phyloP scores from a whole-genome alignment of 768 basidiomycete genomes.

The Termitomyces sp. region DNA sequence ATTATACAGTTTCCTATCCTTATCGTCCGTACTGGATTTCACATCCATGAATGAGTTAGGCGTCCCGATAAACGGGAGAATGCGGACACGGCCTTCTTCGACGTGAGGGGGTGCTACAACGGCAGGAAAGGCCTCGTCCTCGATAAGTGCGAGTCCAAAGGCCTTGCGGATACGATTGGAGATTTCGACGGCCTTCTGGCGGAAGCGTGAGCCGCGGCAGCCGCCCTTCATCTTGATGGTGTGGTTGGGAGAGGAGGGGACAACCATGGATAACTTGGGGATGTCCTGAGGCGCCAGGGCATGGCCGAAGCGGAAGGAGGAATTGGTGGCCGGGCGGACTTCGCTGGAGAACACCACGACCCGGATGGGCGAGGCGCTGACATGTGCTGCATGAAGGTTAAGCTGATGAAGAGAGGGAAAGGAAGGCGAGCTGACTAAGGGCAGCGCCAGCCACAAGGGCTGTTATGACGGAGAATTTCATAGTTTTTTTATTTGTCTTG shows the following conservation, averaged over 20 bases:
- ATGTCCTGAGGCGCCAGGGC: constrained; percentile 20
- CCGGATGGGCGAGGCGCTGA: constrained; percentile 44
- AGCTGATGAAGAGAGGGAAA: not conserved
- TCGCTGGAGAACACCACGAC: constrained; percentile 27
- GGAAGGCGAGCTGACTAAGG: constrained; percentile 21
- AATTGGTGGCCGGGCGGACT: not conserved
- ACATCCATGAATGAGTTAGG: constrained; percentile 14
- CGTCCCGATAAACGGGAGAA: constrained; percentile 27
- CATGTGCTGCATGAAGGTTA: constrained; percentile 23
- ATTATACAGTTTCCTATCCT: not conserved
- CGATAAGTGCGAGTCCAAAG: constrained; percentile 48
- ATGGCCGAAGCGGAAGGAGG: constrained; percentile 30
- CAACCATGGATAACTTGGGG: constrained; percentile 16
- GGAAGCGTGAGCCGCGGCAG: constrained; percentile 29
- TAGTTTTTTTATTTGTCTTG: not conserved
- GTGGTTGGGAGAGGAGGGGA: not conserved
- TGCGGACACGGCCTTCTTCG: constrained; percentile 21
- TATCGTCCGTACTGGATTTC: not conserved
- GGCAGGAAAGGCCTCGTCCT: constrained; percentile 9
- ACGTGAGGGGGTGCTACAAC: not conserved
- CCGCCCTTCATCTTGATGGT: constrained; percentile 4
- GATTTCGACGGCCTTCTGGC: constrained; percentile 43
- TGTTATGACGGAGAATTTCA: constrained; percentile 12
- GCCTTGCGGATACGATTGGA: constrained; percentile 51
- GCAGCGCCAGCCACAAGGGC: constrained; percentile 30